These are phyloP conservation scores for Vaccinium vitisidaea DNA, from an alignment of 148 eudicot genomes.

Conservation along the genomic window DNA sequence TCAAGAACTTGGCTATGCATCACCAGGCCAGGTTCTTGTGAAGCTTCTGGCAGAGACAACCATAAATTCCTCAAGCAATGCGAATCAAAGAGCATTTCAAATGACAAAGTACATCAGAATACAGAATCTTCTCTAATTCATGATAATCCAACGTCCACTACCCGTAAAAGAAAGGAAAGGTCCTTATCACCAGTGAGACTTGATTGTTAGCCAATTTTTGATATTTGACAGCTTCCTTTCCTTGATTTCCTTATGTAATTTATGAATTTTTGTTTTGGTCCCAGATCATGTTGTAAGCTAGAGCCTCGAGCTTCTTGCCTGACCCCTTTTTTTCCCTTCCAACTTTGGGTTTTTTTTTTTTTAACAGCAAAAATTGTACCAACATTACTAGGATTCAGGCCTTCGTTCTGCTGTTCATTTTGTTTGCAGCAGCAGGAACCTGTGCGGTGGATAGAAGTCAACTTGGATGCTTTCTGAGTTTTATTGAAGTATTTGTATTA, in stretches of 20 bases:
- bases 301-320: background rate
- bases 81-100: background rate
- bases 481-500: background rate
- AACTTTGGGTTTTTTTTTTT: background rate
- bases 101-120: conserved; percentile 4
- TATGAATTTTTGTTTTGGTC: background rate
- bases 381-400: background rate
- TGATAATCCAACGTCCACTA: conserved; percentile 8
- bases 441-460: background rate
- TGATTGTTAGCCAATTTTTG: background rate
- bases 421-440: background rate
- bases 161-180: conserved; percentile 62
- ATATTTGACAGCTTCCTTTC: background rate
- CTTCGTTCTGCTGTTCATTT: background rate
- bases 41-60: conserved; percentile 17
- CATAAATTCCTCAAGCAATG: background rate
- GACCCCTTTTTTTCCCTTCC: background rate
- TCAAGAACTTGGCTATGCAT: conserved; percentile 77
- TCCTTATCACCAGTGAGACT: conserved; percentile 20
- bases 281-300: background rate
- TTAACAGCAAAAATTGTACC: background rate
- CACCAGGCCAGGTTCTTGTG: conserved; percentile 31
- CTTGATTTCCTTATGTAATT: background rate
- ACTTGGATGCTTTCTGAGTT: background rate
- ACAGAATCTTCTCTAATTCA: conserved; percentile 13